phyloP scores from a whole-genome alignment of 2,329 filamentous ascomycete species.

The Metarhizium sp. region DNA sequence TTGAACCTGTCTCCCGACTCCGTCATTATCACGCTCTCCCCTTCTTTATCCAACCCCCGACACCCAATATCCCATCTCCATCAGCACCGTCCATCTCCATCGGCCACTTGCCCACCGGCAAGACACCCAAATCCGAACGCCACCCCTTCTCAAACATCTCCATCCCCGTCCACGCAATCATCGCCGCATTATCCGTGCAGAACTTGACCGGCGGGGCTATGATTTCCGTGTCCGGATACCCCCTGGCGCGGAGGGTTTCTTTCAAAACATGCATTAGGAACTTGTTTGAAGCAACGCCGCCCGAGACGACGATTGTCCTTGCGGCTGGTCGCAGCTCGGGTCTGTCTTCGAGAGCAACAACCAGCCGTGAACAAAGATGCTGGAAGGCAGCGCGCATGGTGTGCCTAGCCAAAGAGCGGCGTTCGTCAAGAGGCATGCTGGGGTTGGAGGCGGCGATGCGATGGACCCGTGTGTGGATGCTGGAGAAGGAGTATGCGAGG shows the following conservation, averaged over 20 bases:
- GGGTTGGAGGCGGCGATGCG: constrained; percentile 30
- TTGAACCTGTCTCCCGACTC: too few species aligned
- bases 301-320: constrained; percentile 66
- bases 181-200: constrained; percentile 93
- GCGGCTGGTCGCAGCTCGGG: constrained; percentile 20
- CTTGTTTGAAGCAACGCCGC: constrained; percentile 80
- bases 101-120: constrained; percentile 61
- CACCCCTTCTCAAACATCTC: constrained; percentile 86
- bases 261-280: constrained; percentile 63
- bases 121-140: constrained; percentile 49
- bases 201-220: constrained; percentile 65
- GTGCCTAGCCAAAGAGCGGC: constrained; percentile 59
- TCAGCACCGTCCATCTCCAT: constrained; percentile 51
- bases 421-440: constrained; percentile 46
- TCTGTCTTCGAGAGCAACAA: constrained; percentile 50
- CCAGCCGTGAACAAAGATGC: constrained; percentile 67
- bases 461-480: constrained; percentile 47
- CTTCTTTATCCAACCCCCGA: constrained; percentile 34
- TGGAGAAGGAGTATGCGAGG: constrained; percentile 65
- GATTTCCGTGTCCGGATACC: constrained; percentile 51
- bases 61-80: constrained; percentile 52
- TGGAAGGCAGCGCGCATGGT: constrained; percentile 79
- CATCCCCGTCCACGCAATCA: constrained; percentile 90
- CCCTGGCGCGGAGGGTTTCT: constrained; percentile 52
- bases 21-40: background rate